Percentiles rank a stretch among this genome's conserved stretches.
These are phyloP conservation scores for Saturnispora saitoi DNA, from an alignment of 805 yeast species.

Conservation along the genomic window DNA sequence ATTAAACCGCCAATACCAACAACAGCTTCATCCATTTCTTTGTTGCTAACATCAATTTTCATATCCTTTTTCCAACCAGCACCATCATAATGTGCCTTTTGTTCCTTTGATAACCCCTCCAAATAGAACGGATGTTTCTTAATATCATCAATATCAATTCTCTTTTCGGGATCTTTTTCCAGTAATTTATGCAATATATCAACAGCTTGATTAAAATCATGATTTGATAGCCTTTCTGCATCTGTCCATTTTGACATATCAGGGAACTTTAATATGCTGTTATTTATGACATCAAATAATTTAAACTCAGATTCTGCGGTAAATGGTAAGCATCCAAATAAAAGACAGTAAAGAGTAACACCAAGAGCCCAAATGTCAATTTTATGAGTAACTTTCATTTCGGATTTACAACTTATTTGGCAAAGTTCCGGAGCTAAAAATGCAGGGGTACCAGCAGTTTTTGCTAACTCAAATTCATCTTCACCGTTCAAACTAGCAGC, in stretches of 20 bases:
- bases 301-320: slow-evolving; percentile 81
- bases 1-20: slow-evolving; percentile 70
- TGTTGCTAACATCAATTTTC: slow-evolving; percentile 52
- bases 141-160: slow-evolving; percentile 65
- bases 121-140: slow-evolving; percentile 64
- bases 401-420: slow-evolving; percentile 38
- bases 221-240: slow-evolving; percentile 16
- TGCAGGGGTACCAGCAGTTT: slow-evolving; percentile 97
- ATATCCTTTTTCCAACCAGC: slow-evolving; percentile 24
- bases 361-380: slow-evolving; percentile 98
- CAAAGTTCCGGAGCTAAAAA: slow-evolving; percentile 94
- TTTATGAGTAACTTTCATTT: slow-evolving; percentile 59
- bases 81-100: slow-evolving; percentile 22
- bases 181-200: slow-evolving; percentile 57
- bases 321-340: slow-evolving; percentile 87
- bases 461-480: slow-evolving; percentile 76
- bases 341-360: slow-evolving; percentile 76
- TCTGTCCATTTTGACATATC: slow-evolving; percentile 24
- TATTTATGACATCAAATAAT: slow-evolving; percentile 72
- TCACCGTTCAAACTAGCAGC: slow-evolving; percentile 42
- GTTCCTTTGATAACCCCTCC: slow-evolving; percentile 23
- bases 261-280: slow-evolving; percentile 54
- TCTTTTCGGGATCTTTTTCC: slow-evolving; percentile 55
- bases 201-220: slow-evolving; percentile 33
- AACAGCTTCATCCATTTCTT: slow-evolving; percentile 70